Percentiles rank a stretch among this genome's conserved stretches.
These are phyloP conservation scores for Schizosaccharomyces lindneri DNA, from an alignment of 805 yeast species.

Conservation along the genomic window DNA sequence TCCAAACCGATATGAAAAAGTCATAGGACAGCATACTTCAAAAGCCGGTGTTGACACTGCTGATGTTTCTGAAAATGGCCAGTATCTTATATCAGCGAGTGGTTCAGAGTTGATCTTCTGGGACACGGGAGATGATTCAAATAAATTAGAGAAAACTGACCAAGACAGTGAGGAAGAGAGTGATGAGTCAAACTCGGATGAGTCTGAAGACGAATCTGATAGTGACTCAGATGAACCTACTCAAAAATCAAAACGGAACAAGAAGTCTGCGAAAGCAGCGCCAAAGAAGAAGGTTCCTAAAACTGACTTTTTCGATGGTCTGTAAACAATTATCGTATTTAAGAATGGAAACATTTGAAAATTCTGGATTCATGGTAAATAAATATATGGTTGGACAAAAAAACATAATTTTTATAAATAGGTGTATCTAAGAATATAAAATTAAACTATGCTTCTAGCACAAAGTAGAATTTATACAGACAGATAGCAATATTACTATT, in stretches of 20 bases:
- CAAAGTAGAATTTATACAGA: no score
- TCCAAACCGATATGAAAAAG: neutral
- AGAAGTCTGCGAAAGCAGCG: neutral
- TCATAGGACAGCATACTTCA: neutral
- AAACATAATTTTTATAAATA: no score
- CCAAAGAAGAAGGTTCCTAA: neutral
- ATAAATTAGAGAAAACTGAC: no score
- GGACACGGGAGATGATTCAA: neutral
- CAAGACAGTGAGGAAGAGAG: no score
- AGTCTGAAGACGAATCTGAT: neutral
- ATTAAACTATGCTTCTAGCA: no score
- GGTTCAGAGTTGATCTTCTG: neutral
- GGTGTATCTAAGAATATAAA: no score
- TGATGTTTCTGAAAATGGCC: neutral
- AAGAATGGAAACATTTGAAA: neutral
- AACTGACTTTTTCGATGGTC: neutral
- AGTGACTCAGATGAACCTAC: neutral
- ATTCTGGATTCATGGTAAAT: no score
- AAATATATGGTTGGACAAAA: no score
- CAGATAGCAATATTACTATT: no score
- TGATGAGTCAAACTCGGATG: no score
- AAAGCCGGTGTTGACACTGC: neutral
- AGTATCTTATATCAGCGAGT: neutral
- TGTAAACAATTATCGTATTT: neutral
- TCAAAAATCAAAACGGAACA: neutral